Evolutionary conservation across 2,329 filamentous ascomycete genomes (phyloP).

Genomic region (Elsinoe arachidis): DNA sequence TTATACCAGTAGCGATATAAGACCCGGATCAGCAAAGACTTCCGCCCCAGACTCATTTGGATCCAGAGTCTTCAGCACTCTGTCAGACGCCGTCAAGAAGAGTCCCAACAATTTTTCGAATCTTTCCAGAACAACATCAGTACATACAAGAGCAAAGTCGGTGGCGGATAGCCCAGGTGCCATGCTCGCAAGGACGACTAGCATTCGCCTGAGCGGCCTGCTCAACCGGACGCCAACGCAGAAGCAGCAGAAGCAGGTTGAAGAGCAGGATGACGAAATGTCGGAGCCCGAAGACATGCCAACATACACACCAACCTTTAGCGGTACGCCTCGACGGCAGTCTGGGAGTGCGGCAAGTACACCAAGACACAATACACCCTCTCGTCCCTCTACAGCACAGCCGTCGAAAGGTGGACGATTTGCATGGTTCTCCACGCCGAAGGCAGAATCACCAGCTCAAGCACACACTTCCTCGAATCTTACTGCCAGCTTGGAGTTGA

Average conservation of each 20-base stretch:
- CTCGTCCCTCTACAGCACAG: slow-evolving; percentile 11
- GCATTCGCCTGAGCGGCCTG: slow-evolving; percentile 13
- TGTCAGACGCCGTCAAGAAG: slow-evolving; percentile 16
- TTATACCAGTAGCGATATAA: slow-evolving; percentile 12
- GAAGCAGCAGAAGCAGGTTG: slow-evolving; percentile 8
- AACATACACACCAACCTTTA: slow-evolving; percentile 28
- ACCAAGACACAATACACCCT: slow-evolving; percentile 2
- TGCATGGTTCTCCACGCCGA: slow-evolving; percentile 26
- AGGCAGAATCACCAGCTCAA: slow-evolving; percentile 11
- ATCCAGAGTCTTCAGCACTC: slow-evolving; percentile 15
- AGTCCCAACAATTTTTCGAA: slow-evolving; percentile 11
- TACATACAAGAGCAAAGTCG: slow-evolving; percentile 14
- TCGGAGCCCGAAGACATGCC: slow-evolving; percentile 28
- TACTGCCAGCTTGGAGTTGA: slow-evolving; percentile 4
- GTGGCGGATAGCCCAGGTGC: slow-evolving; percentile 12
- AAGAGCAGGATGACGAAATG: slow-evolving; percentile 18
- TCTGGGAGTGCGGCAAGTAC: slow-evolving; percentile 4
- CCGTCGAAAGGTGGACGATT: slow-evolving; percentile 8
- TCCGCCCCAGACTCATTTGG: slow-evolving; percentile 13
- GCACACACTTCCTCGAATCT: slow-evolving; percentile 13
- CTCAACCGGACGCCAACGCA: slow-evolving; percentile 13
- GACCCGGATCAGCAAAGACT: slow-evolving; percentile 1
- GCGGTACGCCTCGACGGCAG: slow-evolving; percentile 16
- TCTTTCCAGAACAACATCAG: slow-evolving; percentile 14
- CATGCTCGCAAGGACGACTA: slow-evolving; percentile 13